Percentiles rank a stretch among this genome's conserved stretches.
These are phyloP conservation scores for Suillus spraguei DNA, from an alignment of 768 basidiomycete species.

Conservation along the genomic window DNA sequence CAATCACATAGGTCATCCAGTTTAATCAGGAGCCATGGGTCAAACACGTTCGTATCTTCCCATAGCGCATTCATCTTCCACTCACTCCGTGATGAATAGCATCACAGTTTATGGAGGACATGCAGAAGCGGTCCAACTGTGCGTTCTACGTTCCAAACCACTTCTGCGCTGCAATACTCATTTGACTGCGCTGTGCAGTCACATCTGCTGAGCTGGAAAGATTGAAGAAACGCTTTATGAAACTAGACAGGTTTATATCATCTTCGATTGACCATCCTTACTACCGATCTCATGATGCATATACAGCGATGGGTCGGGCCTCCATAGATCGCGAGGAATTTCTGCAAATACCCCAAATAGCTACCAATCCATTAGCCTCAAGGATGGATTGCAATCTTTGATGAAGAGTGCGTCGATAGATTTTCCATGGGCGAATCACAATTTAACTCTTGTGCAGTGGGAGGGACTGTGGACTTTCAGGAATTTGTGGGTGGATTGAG, in stretches of 20 bases:
- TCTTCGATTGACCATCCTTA: slow-evolving; percentile 1
- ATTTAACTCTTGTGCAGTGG: slow-evolving; percentile 55
- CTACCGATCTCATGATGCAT: slow-evolving; percentile 8
- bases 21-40: slow-evolving; percentile 53
- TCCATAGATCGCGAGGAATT: slow-evolving; percentile 99
- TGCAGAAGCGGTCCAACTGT: slow-evolving; percentile 98
- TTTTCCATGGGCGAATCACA: slow-evolving; percentile 9
- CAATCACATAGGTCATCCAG: neutral
- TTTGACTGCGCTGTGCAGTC: slow-evolving; percentile 53
- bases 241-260: slow-evolving; percentile 76
- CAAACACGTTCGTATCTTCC: slow-evolving; percentile 68
- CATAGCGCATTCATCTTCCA: neutral
- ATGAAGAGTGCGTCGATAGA: slow-evolving; percentile 82
- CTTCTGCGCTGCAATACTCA: slow-evolving; percentile 15
- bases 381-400: slow-evolving; percentile 99
- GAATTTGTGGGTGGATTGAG: slow-evolving; percentile 98
- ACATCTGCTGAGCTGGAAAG: slow-evolving; percentile 92
- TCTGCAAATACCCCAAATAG: slow-evolving; percentile 98
- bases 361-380: slow-evolving; percentile 93
- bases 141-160: slow-evolving; percentile 36
- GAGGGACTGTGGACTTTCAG: slow-evolving; percentile 98
- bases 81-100: slow-evolving; percentile 42
- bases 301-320: slow-evolving; percentile 88
- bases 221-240: slow-evolving; percentile 99
- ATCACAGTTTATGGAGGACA: slow-evolving; percentile 97